Percentiles rank a stretch among this genome's conserved stretches.
phyloP scores from a whole-genome alignment of 2,329 filamentous ascomycete genomes.

The Lachnellula subtilissima region DNA sequence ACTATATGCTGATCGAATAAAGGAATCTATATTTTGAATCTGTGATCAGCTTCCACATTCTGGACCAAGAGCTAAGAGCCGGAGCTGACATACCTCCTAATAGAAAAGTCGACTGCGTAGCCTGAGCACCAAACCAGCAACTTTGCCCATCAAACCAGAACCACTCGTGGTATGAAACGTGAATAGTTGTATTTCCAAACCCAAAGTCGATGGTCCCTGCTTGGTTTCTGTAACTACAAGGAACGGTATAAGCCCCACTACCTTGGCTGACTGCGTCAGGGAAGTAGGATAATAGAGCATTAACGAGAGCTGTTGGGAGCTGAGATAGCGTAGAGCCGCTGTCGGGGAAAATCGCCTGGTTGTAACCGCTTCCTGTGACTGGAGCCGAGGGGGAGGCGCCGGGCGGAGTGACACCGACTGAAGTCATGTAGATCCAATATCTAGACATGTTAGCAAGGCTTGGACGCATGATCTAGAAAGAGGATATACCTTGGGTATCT shows the following conservation, averaged over 20 bases:
- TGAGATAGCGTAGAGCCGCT: conserved; percentile 12
- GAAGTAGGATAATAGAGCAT: conserved; percentile 10
- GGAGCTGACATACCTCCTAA: conserved; percentile 1
- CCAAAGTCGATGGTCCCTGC: conserved; percentile 13
- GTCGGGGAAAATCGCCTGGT: conserved; percentile 14
- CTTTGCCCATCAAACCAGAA: conserved; percentile 11
- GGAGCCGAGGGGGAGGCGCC: not conserved
- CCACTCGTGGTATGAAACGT: conserved; percentile 14
- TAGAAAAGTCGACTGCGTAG: not conserved
- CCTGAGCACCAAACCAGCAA: conserved; percentile 7
- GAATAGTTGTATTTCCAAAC: conserved; percentile 13
- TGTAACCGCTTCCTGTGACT: not conserved
- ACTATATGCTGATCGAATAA: conserved; percentile 15
- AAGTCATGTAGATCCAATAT: conserved; percentile 21
- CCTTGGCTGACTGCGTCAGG: conserved; percentile 9
- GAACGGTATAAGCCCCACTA: conserved; percentile 10
- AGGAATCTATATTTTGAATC: conserved; percentile 5
- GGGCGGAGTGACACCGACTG: conserved; percentile 9
- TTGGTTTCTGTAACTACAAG: conserved; percentile 3
- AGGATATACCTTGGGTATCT: conserved; percentile 3
- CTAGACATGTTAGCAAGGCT: conserved; percentile 1
- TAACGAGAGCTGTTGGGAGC: conserved; percentile 10
- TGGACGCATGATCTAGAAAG: not conserved
- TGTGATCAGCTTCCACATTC: not conserved
- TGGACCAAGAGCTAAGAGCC: not conserved